phyloP scores from a whole-genome alignment of 176 grass and related monocot species.

The Triticum aestivum region DNA sequence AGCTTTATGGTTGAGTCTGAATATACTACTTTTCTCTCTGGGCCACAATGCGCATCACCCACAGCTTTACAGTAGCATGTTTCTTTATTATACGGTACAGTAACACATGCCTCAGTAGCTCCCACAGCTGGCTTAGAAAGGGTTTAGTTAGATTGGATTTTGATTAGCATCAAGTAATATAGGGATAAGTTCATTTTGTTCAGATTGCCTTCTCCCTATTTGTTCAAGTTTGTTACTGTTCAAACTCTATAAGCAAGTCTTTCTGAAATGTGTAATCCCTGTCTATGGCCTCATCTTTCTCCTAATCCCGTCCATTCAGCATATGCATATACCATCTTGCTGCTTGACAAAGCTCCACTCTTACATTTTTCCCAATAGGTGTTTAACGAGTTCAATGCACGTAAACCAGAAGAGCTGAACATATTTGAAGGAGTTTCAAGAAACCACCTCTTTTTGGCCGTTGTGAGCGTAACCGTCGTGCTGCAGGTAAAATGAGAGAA shows the following conservation, averaged over 20 bases:
- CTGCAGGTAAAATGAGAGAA: constrained; percentile 63
- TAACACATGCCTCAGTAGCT: background rate
- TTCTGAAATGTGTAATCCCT: background rate
- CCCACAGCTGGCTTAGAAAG: background rate
- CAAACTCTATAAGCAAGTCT: background rate
- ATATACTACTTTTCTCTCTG: background rate
- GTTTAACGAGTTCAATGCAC: constrained; percentile 95
- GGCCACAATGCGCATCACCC: background rate
- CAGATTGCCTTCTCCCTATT: background rate
- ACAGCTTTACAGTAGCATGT: background rate
- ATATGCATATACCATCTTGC: background rate
- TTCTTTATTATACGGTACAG: background rate
- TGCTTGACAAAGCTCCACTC: constrained; percentile 31
- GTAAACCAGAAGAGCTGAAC: constrained; percentile 84
- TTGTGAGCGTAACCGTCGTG: constrained; percentile 61
- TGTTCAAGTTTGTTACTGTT: background rate
- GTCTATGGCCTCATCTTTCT: background rate
- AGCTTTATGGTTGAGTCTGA: background rate
- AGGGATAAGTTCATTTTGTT: background rate
- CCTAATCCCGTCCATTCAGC: background rate
- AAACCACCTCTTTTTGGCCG: constrained; percentile 68
- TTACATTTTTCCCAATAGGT: constrained; percentile 45
- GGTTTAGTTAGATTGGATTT: constrained; percentile 2
- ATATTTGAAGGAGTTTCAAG: constrained; percentile 75
- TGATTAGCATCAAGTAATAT: background rate